Conservation (phyloP, 2,329 filamentous ascomycete species). For the Paracorniculantispora psalliotae region DNA sequence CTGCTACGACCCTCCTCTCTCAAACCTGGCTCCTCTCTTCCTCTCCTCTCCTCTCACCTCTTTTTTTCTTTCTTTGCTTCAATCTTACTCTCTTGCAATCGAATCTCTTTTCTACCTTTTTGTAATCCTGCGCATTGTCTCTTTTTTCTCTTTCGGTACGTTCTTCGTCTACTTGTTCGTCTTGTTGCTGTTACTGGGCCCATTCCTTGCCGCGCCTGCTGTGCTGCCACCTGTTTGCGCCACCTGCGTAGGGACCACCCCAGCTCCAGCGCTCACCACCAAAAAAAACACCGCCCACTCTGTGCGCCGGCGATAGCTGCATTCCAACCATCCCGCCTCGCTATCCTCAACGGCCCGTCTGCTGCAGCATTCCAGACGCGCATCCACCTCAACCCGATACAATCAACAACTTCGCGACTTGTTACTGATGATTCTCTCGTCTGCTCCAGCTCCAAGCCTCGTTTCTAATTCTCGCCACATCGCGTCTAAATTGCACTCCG, state of each 20-base stretch:
- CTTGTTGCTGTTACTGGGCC: background rate
- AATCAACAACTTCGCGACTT: constrained; percentile 9
- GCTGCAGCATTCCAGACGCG: constrained; percentile 13
- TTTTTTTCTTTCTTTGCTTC: background rate
- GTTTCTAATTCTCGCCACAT: background rate
- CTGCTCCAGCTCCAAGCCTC: background rate
- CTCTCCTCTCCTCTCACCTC: constrained; percentile 1
- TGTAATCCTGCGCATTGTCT: constrained; percentile 1
- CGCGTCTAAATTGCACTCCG: constrained; percentile 10
- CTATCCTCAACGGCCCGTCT: background rate
- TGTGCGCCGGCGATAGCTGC: background rate
- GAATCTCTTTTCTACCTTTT: background rate
- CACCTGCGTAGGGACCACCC: constrained; percentile 7
- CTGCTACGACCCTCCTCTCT: constrained; percentile 1
- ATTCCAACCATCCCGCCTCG: constrained; percentile 7
- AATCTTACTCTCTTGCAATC: constrained; percentile 11
- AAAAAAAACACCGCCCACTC: background rate
- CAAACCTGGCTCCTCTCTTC: constrained; percentile 8
- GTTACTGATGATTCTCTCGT: background rate
- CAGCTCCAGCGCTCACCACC: background rate
- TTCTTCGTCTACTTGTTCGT: background rate
- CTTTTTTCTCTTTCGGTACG: background rate
- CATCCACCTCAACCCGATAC: background rate
- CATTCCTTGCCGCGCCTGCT: constrained; percentile 7
- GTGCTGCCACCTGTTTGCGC: constrained; percentile 8